Conservation (phyloP, 2,329 filamentous ascomycete species). For the Fusarium cyanostomum region DNA sequence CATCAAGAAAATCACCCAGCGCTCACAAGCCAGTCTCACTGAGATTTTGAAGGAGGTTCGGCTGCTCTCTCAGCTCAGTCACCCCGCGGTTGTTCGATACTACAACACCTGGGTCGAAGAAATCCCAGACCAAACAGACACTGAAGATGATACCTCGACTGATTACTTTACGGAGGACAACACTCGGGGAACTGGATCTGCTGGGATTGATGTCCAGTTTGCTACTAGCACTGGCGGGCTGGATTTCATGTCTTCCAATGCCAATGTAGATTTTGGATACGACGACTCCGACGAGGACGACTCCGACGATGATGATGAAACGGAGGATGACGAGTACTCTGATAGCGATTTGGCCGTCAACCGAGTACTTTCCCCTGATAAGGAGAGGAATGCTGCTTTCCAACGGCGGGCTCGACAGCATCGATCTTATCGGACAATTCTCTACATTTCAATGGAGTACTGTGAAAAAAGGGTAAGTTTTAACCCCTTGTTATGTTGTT, state of each 20-base stretch:
- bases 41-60: conserved; percentile 88
- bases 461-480: conserved; percentile 82
- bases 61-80: conserved; percentile 89
- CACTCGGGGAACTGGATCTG: conserved; percentile 52
- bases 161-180: conserved; percentile 56
- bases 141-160: conserved; percentile 66
- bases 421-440: conserved; percentile 71
- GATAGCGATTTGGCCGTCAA: conserved; percentile 46
- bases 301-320: conserved; percentile 57
- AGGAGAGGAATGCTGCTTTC: conserved; percentile 43
- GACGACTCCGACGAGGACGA: conserved; percentile 56
- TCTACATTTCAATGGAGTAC: conserved; percentile 99
- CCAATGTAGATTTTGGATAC: conserved; percentile 81
- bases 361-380: conserved; percentile 44
- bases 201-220: conserved; percentile 64
- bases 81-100: conserved; percentile 87
- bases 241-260: conserved; percentile 92
- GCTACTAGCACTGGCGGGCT: conserved; percentile 80
- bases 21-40: conserved; percentile 79
- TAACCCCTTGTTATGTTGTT: no score
- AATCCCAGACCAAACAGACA: conserved; percentile 60
- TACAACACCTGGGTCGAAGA: conserved; percentile 96
- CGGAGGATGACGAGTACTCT: conserved; percentile 57
- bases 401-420: conserved; percentile 52
- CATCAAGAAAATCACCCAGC: conserved; percentile 94